Evolutionary conservation across 306 rosid genomes (phyloP).

Genomic region (Quercus rubra): DNA sequence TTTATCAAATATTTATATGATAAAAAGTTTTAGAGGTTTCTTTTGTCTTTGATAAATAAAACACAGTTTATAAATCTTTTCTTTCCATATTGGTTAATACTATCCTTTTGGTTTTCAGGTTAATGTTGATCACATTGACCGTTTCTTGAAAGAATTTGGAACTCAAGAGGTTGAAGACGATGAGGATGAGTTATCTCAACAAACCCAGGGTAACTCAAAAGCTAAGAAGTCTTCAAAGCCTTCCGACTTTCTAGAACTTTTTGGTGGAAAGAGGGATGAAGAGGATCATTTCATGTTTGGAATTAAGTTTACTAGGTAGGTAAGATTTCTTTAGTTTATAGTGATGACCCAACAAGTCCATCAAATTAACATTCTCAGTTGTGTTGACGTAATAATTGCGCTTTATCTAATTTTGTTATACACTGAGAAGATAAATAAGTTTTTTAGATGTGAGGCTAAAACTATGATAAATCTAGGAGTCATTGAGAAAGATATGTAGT

Average conservation of each 20-base stretch:
- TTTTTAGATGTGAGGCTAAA: not conserved
- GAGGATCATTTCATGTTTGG: slow-evolving; percentile 90
- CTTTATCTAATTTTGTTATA: not conserved
- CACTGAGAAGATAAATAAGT: not conserved
- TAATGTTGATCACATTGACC: slow-evolving; percentile 73
- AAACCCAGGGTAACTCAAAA: slow-evolving; percentile 30
- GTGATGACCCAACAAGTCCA: not conserved
- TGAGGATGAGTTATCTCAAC: slow-evolving; percentile 24
- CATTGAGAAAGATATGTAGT: not conserved
- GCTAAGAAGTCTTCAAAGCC: slow-evolving; percentile 60
- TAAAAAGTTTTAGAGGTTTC: not conserved
- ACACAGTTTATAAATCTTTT: not conserved
- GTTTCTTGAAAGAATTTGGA: slow-evolving; percentile 70
- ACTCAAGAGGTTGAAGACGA: slow-evolving; percentile 45
- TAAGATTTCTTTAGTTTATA: slow-evolving; percentile 6
- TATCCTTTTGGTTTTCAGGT: slow-evolving; percentile 41
- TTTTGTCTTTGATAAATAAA: not conserved
- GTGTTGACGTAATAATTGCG: not conserved
- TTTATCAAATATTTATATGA: not conserved
- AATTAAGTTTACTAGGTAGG: slow-evolving; percentile 88
- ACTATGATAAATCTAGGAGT: not conserved
- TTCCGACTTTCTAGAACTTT: slow-evolving; percentile 68
- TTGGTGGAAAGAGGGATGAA: slow-evolving; percentile 58
- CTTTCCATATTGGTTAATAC: slow-evolving; percentile 7
- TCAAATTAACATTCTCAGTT: not conserved